A percentile compares a stretch with the other conserved stretches of the same genome.
These are phyloP conservation scores for Elongisporangium anandrum DNA, from an alignment of 352 stramenopile species.

Conservation along the genomic window DNA sequence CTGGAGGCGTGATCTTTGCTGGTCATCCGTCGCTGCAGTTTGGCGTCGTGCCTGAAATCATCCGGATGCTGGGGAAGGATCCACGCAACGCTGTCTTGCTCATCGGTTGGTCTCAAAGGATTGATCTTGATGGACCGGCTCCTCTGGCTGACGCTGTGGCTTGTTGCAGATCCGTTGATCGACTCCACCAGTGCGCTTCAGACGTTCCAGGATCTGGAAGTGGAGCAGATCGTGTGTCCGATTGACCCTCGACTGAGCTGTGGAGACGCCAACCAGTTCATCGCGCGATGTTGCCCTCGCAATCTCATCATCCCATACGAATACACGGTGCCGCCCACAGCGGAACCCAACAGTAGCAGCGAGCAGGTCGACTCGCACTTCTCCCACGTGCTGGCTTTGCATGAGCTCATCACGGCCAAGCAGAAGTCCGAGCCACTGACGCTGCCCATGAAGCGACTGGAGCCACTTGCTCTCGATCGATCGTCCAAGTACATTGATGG, in stretches of 20 bases:
- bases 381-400: constrained; percentile 61
- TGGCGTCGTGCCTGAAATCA: constrained; percentile 41
- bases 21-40: constrained; percentile 64
- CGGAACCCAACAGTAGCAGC: constrained; percentile 6
- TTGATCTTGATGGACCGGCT: too few species aligned
- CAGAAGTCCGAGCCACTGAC: constrained; percentile 70
- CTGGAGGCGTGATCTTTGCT: constrained; percentile 73
- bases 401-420: constrained; percentile 67
- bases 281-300: constrained; percentile 67
- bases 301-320: constrained; percentile 67
- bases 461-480: constrained; percentile 68
- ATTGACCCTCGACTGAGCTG: constrained; percentile 81
- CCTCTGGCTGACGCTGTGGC: not conserved
- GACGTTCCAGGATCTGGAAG: constrained; percentile 48
- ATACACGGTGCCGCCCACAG: constrained; percentile 29
- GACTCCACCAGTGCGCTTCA: constrained; percentile 45
- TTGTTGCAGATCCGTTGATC: constrained; percentile 44
- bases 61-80: constrained; percentile 55
- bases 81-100: constrained; percentile 65
- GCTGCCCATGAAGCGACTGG: constrained; percentile 61
- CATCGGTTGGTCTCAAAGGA: constrained; percentile 52
- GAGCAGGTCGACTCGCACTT: constrained; percentile 56
- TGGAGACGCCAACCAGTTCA: constrained; percentile 83
- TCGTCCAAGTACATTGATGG: constrained; percentile 83
- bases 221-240: constrained; percentile 75